These are phyloP conservation scores for Scenedesmus sp. DNA, from an alignment of 163 green algal genomes.

Conservation along the genomic window DNA sequence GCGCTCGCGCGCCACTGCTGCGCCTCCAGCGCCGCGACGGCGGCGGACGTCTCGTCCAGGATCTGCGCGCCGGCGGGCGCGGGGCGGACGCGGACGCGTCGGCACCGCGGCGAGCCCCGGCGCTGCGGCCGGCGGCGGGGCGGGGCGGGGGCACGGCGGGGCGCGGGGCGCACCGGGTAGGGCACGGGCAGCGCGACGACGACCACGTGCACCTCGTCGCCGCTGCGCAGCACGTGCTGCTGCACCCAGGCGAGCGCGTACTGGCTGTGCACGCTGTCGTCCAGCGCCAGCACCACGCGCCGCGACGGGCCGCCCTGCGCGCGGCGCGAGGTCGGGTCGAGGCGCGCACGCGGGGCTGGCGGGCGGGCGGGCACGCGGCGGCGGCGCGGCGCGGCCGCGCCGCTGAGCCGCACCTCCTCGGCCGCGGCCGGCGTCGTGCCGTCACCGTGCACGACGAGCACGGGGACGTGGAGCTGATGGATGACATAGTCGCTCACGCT, in stretches of 20 bases:
- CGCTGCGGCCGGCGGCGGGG: too few species aligned
- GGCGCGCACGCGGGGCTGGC: too few species aligned
- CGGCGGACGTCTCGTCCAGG: slow-evolving; percentile 44
- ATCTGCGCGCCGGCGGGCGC: too few species aligned
- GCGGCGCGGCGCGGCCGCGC: background rate
- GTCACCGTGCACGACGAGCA: slow-evolving; percentile 30
- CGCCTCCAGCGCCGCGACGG: slow-evolving; percentile 40
- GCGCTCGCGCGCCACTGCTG: slow-evolving; percentile 40
- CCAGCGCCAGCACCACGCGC: slow-evolving; percentile 32
- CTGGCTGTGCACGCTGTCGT: slow-evolving; percentile 31
- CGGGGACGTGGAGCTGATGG: slow-evolving; percentile 36
- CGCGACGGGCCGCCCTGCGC: too few species aligned
- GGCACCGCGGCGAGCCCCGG: too few species aligned
- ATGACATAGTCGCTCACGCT: slow-evolving; percentile 48
- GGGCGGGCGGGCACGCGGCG: too few species aligned
- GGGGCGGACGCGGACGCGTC: too few species aligned
- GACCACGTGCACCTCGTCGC: slow-evolving; percentile 39
- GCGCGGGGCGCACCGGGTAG: slow-evolving; percentile 42
- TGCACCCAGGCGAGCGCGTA: slow-evolving; percentile 22
- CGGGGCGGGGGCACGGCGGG: too few species aligned
- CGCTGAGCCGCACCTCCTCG: background rate
- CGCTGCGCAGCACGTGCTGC: background rate
- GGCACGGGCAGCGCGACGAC: slow-evolving; percentile 39
- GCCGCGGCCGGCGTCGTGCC: background rate
- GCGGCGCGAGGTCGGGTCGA: too few species aligned